phyloP scores from a whole-genome alignment of 176 grass and related monocot species.

The Lolium rigidum region DNA sequence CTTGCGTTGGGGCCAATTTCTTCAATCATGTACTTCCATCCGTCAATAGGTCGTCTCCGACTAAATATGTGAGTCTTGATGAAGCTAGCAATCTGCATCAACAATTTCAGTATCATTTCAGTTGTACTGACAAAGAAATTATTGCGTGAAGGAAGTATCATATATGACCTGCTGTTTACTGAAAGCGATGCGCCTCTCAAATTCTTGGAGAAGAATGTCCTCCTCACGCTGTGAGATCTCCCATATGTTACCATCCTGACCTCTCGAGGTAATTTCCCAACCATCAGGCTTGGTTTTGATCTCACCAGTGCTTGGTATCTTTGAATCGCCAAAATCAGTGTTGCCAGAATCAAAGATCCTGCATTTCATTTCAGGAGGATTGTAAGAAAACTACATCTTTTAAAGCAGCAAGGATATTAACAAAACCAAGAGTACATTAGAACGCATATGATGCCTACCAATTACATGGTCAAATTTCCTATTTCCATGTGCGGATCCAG shows the following conservation, averaged over 20 bases:
- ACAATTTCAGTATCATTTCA: conserved; percentile 10
- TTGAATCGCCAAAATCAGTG: conserved; percentile 60
- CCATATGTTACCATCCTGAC: conserved; percentile 86
- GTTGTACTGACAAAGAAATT: background rate
- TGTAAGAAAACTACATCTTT: conserved; percentile 1
- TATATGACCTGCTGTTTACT: conserved; percentile 82
- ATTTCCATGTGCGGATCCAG: too few relatives aligned
- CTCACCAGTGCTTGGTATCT: conserved; percentile 71
- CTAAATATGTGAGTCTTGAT: conserved; percentile 97
- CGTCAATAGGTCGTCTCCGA: conserved; percentile 72
- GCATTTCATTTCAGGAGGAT: conserved; percentile 35
- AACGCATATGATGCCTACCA: background rate
- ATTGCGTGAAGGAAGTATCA: background rate
- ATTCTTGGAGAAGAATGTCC: conserved; percentile 98
- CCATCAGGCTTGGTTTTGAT: conserved; percentile 91
- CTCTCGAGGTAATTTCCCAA: conserved; percentile 88
- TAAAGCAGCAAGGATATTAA: background rate
- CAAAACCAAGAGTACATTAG: conserved; percentile 22
- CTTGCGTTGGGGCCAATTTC: conserved; percentile 91
- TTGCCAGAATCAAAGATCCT: conserved; percentile 93
- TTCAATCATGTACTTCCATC: conserved; percentile 96
- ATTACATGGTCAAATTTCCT: background rate
- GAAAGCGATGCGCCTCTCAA: conserved; percentile 91
- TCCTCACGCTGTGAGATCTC: conserved; percentile 91
- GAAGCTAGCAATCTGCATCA: conserved; percentile 85